Evolutionary conservation across 345 rosid species (phyloP).

Genomic region (Heritiera fomes): DNA sequence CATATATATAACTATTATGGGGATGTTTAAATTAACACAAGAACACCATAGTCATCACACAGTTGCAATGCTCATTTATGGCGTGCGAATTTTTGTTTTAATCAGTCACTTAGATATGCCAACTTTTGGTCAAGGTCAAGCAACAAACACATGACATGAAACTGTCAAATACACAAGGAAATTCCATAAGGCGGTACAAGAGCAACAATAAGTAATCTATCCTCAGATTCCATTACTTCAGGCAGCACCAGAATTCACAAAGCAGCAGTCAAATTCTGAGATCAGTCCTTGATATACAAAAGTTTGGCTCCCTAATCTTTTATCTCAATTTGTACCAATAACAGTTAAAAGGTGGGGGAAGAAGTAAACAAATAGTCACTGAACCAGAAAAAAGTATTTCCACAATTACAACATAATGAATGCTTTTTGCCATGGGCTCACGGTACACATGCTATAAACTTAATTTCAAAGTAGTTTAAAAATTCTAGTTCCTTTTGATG

Average conservation of each 20-base stretch:
- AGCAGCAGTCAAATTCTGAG: not conserved
- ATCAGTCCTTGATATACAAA: not conserved
- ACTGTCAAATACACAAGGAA: not conserved
- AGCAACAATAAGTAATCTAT: not conserved
- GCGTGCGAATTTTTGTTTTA: not conserved
- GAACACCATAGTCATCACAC: not conserved
- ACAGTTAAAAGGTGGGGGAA: not conserved
- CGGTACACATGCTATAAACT: not conserved
- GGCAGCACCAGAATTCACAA: not conserved
- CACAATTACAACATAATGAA: conserved; percentile 6
- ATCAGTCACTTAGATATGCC: not conserved
- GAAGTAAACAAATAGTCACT: not conserved
- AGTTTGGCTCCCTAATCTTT: not conserved
- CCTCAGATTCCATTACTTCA: not conserved
- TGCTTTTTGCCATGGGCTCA: not conserved
- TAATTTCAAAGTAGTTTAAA: not conserved
- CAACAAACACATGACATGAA: not conserved
- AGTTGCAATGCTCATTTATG: conserved; percentile 1
- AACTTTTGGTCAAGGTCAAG: not conserved
- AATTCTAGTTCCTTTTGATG: not conserved
- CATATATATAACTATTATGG: not conserved
- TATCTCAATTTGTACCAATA: not conserved
- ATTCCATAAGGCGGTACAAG: not conserved
- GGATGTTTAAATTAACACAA: not conserved
- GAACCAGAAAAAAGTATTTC: not conserved